Percentiles rank a stretch among this genome's conserved stretches.
These are phyloP conservation scores for Nigrospora osmanthi DNA, from an alignment of 2,329 filamentous ascomycete genomes.

Conservation along the genomic window DNA sequence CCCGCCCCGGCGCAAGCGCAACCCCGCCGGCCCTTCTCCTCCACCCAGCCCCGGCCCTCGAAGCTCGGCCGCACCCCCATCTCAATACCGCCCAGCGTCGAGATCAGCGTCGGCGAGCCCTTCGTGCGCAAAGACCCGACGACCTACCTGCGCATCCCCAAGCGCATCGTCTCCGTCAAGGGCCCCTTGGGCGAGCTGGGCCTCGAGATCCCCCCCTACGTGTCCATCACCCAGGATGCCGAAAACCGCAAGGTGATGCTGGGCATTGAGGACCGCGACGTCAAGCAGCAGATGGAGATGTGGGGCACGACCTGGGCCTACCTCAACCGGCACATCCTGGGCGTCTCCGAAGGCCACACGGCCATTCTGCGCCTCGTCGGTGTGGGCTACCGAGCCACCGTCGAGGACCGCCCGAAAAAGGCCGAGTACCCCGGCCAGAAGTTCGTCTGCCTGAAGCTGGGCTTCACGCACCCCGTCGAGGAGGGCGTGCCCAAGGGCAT, in stretches of 20 bases:
- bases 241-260: constrained; percentile 57
- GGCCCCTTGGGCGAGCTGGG: constrained; percentile 77
- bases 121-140: constrained; percentile 44
- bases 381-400: constrained; percentile 85
- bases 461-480: constrained; percentile 93
- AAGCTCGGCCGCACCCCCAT: constrained; percentile 81
- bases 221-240: constrained; percentile 62
- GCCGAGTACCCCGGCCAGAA: constrained; percentile 74
- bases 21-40: constrained; percentile 58
- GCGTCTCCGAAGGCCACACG: constrained; percentile 93
- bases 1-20: constrained; percentile 16
- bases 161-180: constrained; percentile 64
- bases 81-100: constrained; percentile 76
- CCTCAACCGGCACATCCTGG: constrained; percentile 82
- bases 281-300: constrained; percentile 81
- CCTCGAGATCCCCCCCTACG: constrained; percentile 70
- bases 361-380: constrained; percentile 89
- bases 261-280: constrained; percentile 58
- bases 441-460: constrained; percentile 89
- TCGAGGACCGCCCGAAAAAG: constrained; percentile 69
- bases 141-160: constrained; percentile 53
- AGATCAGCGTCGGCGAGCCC: constrained; percentile 62
- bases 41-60: constrained; percentile 57
- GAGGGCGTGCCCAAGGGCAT: constrained; percentile 76
- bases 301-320: constrained; percentile 90